Evolutionary conservation across 306 rosid species (phyloP).

Genomic region (Aeschynomene evenia): DNA sequence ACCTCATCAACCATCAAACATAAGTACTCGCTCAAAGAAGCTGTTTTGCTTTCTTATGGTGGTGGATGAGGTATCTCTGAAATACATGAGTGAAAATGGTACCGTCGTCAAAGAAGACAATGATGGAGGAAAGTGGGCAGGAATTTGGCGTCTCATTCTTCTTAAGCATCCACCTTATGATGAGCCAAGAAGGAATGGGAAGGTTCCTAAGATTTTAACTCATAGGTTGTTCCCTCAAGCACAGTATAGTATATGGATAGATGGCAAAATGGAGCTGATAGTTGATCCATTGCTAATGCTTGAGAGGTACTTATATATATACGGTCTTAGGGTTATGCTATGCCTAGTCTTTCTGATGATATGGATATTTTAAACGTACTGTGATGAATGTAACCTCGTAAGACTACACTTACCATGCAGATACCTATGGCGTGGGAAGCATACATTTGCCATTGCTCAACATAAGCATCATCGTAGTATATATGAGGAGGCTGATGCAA

Average conservation of each 20-base stretch:
- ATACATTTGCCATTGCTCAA: constrained; percentile 94
- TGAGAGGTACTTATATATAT: constrained; percentile 60
- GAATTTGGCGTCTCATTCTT: constrained; percentile 90
- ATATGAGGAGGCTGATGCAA: constrained; percentile 96
- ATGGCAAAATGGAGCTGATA: constrained; percentile 97
- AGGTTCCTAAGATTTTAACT: constrained; percentile 90
- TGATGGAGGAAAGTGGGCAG: constrained; percentile 85
- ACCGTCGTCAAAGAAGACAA: constrained; percentile 68
- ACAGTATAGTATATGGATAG: constrained; percentile 95
- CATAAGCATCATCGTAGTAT: constrained; percentile 91
- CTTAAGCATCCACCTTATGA: constrained; percentile 86
- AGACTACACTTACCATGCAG: constrained; percentile 40
- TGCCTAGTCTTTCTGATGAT: not conserved
- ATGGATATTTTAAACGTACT: constrained; percentile 8
- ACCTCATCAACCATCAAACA: constrained; percentile 89
- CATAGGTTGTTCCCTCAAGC: constrained; percentile 89
- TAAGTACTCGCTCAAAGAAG: constrained; percentile 69
- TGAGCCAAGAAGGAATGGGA: constrained; percentile 97
- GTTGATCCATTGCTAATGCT: constrained; percentile 91
- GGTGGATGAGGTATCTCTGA: constrained; percentile 80
- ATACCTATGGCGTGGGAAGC: constrained; percentile 88
- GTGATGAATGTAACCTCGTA: constrained; percentile 13
- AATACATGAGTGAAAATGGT: constrained; percentile 70
- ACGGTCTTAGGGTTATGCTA: too few species aligned
- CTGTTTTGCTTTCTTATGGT: constrained; percentile 96